Evolutionary conservation across 2,329 filamentous ascomycete species (phyloP).

Genomic region (Xylaria sp.): DNA sequence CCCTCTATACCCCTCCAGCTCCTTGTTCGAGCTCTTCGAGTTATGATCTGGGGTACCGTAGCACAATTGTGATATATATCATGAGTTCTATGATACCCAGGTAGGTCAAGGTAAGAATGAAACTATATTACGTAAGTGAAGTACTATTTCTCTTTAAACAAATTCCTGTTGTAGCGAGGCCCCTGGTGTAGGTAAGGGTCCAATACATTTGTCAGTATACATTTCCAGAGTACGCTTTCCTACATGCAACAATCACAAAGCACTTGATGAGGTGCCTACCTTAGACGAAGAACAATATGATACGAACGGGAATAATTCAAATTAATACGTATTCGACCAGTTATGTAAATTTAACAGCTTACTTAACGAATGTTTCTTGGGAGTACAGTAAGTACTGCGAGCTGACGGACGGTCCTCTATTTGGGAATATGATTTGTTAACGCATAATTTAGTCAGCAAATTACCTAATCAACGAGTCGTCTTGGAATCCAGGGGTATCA

Average conservation of each 20-base stretch:
- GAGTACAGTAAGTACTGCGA: neutral
- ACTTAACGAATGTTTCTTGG: neutral
- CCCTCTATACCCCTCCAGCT: slow-evolving; percentile 34
- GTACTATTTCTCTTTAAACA: neutral
- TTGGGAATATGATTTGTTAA: neutral
- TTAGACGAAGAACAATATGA: no score
- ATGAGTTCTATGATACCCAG: no score
- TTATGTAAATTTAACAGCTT: neutral
- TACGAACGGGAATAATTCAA: no score
- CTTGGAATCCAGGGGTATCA: neutral
- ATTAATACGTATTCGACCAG: no score
- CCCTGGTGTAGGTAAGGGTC: no score
- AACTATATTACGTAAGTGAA: neutral
- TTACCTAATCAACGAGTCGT: neutral
- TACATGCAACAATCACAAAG: no score
- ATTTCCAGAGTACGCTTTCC: no score
- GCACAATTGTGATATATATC: neutral
- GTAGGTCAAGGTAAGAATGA: neutral
- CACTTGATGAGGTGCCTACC: no score
- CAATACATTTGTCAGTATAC: no score
- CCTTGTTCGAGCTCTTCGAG: neutral
- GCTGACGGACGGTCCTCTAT: neutral
- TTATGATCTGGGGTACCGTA: neutral
- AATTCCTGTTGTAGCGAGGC: no score
- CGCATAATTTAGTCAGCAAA: neutral